Conservation (phyloP, 2,329 filamentous ascomycete species). For the Diaporthe velutina region DNA sequence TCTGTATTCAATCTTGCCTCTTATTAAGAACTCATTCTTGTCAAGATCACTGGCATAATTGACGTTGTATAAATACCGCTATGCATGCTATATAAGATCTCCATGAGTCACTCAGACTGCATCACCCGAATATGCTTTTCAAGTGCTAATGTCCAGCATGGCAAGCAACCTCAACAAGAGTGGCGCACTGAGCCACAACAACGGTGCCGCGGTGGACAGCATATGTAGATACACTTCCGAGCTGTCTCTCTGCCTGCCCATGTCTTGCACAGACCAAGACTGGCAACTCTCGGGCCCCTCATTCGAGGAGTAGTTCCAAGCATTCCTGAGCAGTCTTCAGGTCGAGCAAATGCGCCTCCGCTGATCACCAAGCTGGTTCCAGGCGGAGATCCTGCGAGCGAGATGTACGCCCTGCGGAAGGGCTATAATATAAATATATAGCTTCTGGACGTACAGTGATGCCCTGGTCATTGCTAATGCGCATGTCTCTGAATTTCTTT, state of each 20-base stretch:
- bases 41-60: no score
- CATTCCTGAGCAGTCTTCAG: no score
- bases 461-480: neutral
- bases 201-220: neutral
- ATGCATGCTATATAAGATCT: neutral
- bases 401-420: no score
- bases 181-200: neutral
- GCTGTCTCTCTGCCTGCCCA: rapidly evolving
- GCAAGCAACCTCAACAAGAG: neutral
- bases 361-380: no score
- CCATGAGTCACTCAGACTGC: neutral
- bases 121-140: no score
- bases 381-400: no score
- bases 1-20: neutral
- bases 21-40: neutral
- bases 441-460: neutral
- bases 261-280: neutral
- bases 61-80: neutral
- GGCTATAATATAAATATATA: no score
- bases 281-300: rapidly evolving
- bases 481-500: neutral
- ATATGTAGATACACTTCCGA: no score
- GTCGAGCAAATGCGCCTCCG: neutral
- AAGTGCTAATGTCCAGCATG: neutral
- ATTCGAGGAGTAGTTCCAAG: neutral